Percentiles rank a stretch among this genome's conserved stretches.
Conservation (phyloP, 2,329 filamentous ascomycete species). For the Eutypella sp. region DNA sequence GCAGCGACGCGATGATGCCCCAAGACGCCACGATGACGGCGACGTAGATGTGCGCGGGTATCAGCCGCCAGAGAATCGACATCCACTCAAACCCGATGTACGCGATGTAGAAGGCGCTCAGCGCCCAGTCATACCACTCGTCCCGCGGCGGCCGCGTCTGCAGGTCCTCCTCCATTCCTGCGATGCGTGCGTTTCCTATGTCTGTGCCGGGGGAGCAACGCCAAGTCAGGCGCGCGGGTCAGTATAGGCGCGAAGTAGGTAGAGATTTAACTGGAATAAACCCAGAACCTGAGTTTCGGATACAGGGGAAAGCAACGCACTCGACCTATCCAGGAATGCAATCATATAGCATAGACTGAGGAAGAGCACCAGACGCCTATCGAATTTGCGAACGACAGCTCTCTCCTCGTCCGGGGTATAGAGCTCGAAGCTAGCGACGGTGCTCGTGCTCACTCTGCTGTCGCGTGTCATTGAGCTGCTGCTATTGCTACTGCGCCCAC, state of each 20-base stretch:
- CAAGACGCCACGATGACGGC: constrained; percentile 64
- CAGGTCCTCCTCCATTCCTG: constrained; percentile 59
- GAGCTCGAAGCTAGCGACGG: constrained; percentile 18
- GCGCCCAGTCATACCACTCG: constrained; percentile 55
- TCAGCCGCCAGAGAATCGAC: constrained; percentile 54
- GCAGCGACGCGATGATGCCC: constrained; percentile 74
- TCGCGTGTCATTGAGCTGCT: too few relatives aligned
- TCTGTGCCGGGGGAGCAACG: constrained; percentile 31
- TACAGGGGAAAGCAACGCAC: constrained; percentile 41
- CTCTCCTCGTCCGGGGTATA: constrained; percentile 66
- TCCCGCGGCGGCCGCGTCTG: constrained; percentile 41
- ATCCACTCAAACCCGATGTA: constrained; percentile 64
- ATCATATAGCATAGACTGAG: constrained; percentile 79
- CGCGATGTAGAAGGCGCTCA: constrained; percentile 57
- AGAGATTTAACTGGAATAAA: too few relatives aligned
- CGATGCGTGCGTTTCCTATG: constrained; percentile 59
- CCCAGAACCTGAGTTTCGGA: too few relatives aligned
- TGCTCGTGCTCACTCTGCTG: constrained; percentile 16
- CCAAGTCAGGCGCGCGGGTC: constrained; percentile 1
- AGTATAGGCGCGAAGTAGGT: too few relatives aligned
- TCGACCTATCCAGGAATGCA: constrained; percentile 80
- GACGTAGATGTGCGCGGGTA: constrained; percentile 56
- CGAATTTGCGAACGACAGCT: constrained; percentile 68
- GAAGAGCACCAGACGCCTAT: constrained; percentile 72
- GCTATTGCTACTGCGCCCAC: background rate